Percentiles rank a stretch among this genome's conserved stretches.
Conservation (phyloP, 352 stramenopile species). For the Phytophthora palmivora region DNA sequence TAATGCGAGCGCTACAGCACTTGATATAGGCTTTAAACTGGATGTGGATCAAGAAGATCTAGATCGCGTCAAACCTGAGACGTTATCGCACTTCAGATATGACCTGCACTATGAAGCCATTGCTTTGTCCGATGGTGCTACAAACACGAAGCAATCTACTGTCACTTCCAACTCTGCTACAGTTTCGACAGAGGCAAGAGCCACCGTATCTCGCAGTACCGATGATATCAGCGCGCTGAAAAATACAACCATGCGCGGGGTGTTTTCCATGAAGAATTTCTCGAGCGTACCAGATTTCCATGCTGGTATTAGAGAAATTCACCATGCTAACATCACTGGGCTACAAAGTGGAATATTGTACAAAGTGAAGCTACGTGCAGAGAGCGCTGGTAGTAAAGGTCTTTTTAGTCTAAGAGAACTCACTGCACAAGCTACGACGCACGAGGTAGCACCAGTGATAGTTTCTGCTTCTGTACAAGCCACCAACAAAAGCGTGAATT, state of each 20-base stretch:
- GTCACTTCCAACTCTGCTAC: constrained; percentile 14
- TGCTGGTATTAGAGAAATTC: constrained; percentile 27
- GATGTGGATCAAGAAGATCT: constrained; percentile 54
- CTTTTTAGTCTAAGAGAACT: constrained; percentile 44
- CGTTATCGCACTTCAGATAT: constrained; percentile 52
- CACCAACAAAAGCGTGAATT: constrained; percentile 57
- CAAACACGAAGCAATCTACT: constrained; percentile 22
- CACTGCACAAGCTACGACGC: constrained; percentile 47
- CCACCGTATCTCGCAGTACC: constrained; percentile 10
- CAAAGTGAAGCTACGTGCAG: constrained; percentile 52
- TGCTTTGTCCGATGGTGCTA: constrained; percentile 15
- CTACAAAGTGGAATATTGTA: constrained; percentile 57
- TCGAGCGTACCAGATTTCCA: constrained; percentile 46
- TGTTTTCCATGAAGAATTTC: constrained; percentile 47
- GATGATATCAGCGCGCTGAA: constrained; percentile 31
- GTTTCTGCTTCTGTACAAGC: constrained; percentile 34
- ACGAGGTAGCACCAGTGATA: constrained; percentile 59
- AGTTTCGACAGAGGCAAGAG: neutral
- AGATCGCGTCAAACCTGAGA: constrained; percentile 26
- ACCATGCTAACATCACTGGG: constrained; percentile 42
- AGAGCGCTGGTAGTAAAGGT: constrained; percentile 61
- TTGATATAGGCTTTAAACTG: constrained; percentile 54
- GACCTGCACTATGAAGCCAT: constrained; percentile 62
- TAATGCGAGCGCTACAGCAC: constrained; percentile 49
- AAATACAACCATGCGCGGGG: constrained; percentile 24